Percentiles rank a stretch among this genome's conserved stretches.
These are phyloP conservation scores for Dryas alaskensis DNA, from an alignment of 306 rosid species.

Conservation along the genomic window DNA sequence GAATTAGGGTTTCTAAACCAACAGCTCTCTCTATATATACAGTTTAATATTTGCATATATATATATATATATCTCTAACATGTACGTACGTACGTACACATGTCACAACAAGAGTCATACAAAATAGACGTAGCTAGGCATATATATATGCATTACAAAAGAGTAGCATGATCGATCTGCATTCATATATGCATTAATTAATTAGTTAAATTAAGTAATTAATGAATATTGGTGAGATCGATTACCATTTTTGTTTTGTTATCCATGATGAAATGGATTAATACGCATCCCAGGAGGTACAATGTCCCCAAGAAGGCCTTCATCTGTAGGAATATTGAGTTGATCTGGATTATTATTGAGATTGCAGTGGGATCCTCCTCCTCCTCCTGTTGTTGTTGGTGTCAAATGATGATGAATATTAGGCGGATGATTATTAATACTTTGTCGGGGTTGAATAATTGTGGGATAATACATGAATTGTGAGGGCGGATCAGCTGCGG, in stretches of 20 bases:
- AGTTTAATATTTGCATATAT: too few relatives aligned
- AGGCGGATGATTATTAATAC: conserved; percentile 7
- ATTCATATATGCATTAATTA: background rate
- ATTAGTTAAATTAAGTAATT: background rate
- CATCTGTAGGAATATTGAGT: conserved; percentile 27
- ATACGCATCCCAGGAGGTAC: conserved; percentile 81
- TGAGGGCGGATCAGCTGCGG: conserved; percentile 21
- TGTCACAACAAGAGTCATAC: too few relatives aligned
- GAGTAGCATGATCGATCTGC: too few relatives aligned
- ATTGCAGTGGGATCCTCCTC: conserved; percentile 22
- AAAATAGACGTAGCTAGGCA: too few relatives aligned
- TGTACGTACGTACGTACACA: too few relatives aligned
- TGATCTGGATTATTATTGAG: background rate
- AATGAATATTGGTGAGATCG: background rate
- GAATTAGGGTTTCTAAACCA: background rate
- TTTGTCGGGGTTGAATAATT: conserved; percentile 33
- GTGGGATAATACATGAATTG: conserved; percentile 54
- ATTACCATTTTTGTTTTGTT: conserved; percentile 3
- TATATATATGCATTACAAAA: too few relatives aligned
- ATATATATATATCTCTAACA: too few relatives aligned
- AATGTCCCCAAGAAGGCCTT: conserved; percentile 88
- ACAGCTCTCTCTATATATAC: too few relatives aligned
- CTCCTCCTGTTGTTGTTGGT: background rate
- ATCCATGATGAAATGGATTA: conserved; percentile 22
- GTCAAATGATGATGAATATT: conserved; percentile 3